Evolutionary conservation across 352 stramenopile genomes (phyloP).

Genomic region (Phytophthora boehmeriae): DNA sequence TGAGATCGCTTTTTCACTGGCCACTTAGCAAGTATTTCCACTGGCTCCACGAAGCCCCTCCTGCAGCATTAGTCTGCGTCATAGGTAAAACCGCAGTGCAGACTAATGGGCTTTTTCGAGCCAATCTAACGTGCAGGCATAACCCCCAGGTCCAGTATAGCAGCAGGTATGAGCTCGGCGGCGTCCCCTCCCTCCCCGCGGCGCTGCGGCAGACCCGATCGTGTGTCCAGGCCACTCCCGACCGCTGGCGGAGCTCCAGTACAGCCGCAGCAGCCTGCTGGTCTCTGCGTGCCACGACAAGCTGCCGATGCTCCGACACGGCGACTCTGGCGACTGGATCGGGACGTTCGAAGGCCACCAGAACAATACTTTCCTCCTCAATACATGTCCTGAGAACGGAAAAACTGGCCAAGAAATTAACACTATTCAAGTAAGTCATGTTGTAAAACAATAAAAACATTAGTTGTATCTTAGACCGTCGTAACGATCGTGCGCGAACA

Average conservation of each 20-base stretch:
- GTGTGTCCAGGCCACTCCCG: constrained; percentile 87
- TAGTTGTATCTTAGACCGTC: neutral
- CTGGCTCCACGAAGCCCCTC: no score
- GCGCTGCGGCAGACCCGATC: constrained; percentile 83
- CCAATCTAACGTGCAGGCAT: no score
- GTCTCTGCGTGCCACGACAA: constrained; percentile 90
- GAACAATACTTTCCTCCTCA: no score
- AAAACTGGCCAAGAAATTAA: no score
- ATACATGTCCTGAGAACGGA: no score
- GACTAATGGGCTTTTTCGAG: no score
- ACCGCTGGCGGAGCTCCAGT: constrained; percentile 78
- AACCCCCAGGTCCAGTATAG: no score
- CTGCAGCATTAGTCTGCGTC: no score
- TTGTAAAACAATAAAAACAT: neutral
- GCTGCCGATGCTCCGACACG: constrained; percentile 87
- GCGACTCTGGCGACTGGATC: constrained; percentile 94
- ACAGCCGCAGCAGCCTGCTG: constrained; percentile 71
- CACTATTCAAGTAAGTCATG: no score
- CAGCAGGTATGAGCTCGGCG: constrained; percentile 24
- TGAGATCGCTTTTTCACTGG: no score
- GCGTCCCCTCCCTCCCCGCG: constrained; percentile 48
- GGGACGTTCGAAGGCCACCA: constrained; percentile 97
- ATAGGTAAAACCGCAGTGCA: no score
- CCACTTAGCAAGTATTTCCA: no score
- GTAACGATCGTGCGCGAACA: neutral